phyloP scores from a whole-genome alignment of 148 eudicot species.

The Chenopodium suecicum region DNA sequence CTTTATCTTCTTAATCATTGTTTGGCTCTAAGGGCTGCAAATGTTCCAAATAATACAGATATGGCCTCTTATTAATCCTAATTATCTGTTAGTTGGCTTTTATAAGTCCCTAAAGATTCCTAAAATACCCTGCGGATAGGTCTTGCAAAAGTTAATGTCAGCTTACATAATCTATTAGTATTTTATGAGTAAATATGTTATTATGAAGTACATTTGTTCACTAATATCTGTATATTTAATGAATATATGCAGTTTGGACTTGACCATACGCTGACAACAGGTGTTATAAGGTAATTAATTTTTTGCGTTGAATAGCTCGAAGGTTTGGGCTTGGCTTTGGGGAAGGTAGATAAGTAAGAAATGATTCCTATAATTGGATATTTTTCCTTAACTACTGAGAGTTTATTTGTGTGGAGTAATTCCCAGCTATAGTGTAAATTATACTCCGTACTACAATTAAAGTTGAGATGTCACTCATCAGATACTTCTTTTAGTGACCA shows the following conservation, averaged over 20 bases:
- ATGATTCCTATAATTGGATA: neutral
- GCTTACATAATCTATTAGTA: neutral
- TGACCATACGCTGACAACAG: constrained; percentile 83
- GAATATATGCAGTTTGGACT: constrained; percentile 66
- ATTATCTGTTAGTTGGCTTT: too few species aligned
- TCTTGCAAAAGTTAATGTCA: neutral
- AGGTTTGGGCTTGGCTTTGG: neutral
- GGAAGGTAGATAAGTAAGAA: neutral
- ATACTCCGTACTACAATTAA: neutral
- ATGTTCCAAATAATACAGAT: too few species aligned
- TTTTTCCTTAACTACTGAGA: neutral
- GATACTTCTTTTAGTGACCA: neutral
- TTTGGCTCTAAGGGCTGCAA: neutral
- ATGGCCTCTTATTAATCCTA: too few species aligned
- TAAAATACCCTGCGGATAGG: neutral
- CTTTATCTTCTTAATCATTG: neutral
- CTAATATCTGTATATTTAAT: constrained; percentile 9
- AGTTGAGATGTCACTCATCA: neutral
- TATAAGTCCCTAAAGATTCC: neutral
- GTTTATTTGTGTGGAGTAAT: neutral
- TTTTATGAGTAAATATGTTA: neutral
- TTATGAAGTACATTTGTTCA: neutral
- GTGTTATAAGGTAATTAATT: constrained; percentile 68
- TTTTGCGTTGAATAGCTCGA: neutral
- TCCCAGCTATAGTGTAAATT: neutral